A percentile compares a stretch with the other conserved stretches of the same genome.
Evolutionary conservation across 208 protist genomes (phyloP).

Genomic region (Leishmania tarentolae): DNA sequence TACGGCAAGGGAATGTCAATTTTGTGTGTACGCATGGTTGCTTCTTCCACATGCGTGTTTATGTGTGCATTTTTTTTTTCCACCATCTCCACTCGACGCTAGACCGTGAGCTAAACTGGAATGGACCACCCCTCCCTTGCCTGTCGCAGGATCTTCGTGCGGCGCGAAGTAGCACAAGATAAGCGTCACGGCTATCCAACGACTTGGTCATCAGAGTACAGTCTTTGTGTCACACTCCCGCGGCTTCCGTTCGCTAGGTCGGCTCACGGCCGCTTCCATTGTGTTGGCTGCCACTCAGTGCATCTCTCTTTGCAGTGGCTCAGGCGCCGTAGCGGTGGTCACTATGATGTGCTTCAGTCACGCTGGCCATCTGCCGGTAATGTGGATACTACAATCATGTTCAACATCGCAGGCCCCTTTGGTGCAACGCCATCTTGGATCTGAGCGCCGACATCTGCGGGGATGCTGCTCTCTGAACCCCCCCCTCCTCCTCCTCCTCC

Average conservation of each 20-base stretch:
- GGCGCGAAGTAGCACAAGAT: background rate
- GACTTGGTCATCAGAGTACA: background rate
- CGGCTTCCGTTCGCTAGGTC: background rate
- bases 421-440: background rate
- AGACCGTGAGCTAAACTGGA: background rate
- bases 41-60: background rate
- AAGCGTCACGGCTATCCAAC: background rate
- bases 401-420: background rate
- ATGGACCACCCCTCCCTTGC: background rate
- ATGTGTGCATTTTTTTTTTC: background rate
- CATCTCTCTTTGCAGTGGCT: background rate
- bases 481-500: no score
- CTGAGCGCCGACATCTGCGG: background rate
- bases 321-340: background rate
- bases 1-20: background rate
- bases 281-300: background rate
- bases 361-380: background rate
- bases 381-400: background rate
- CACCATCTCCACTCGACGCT: background rate
- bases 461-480: background rate
- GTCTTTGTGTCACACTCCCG: background rate
- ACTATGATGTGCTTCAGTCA: background rate
- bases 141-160: background rate
- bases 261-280: background rate
- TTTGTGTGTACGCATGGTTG: background rate